Conservation (phyloP, 306 rosid genomes). For the Cucurbita maxima region DNA sequence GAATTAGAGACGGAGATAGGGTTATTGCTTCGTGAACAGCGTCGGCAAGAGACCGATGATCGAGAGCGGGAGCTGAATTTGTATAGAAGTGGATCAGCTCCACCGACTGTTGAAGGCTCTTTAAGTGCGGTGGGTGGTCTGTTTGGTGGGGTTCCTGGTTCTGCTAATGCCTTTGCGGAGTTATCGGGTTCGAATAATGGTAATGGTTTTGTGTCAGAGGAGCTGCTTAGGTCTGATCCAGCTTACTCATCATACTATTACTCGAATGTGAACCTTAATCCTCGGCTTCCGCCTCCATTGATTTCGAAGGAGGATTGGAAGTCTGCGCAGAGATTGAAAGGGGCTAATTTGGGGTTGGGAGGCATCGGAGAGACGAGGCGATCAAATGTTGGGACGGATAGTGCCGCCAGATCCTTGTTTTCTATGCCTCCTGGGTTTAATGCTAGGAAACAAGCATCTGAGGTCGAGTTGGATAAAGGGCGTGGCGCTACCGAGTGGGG, state of each 20-base stretch:
- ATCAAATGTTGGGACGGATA: constrained; percentile 32
- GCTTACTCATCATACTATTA: constrained; percentile 64
- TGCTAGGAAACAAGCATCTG: constrained; percentile 41
- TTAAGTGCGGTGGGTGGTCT: constrained; percentile 67
- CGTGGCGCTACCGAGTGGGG: constrained; percentile 71
- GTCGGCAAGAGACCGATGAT: constrained; percentile 60
- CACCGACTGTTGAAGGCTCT: constrained; percentile 86
- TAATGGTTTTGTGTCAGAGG: constrained; percentile 61
- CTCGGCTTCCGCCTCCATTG: constrained; percentile 80
- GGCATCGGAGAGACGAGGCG: constrained; percentile 87
- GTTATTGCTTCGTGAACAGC: constrained; percentile 66
- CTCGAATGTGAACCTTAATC: constrained; percentile 71
- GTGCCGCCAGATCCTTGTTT: constrained; percentile 38
- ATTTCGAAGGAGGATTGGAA: constrained; percentile 86
- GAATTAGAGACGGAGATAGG: constrained; percentile 77
- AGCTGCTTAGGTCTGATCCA: constrained; percentile 89
- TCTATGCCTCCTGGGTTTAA: constrained; percentile 67
- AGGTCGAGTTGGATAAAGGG: constrained; percentile 34
- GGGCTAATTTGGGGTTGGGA: constrained; percentile 37
- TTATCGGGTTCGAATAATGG: constrained; percentile 34
- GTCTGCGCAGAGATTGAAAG: constrained; percentile 56
- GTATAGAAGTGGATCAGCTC: constrained; percentile 85
- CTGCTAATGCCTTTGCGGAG: constrained; percentile 22
- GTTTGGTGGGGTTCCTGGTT: constrained; percentile 24
- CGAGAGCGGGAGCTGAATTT: constrained; percentile 56